Conservation (phyloP, 2,329 filamentous ascomycete species). For the Hypocreales sp. region DNA sequence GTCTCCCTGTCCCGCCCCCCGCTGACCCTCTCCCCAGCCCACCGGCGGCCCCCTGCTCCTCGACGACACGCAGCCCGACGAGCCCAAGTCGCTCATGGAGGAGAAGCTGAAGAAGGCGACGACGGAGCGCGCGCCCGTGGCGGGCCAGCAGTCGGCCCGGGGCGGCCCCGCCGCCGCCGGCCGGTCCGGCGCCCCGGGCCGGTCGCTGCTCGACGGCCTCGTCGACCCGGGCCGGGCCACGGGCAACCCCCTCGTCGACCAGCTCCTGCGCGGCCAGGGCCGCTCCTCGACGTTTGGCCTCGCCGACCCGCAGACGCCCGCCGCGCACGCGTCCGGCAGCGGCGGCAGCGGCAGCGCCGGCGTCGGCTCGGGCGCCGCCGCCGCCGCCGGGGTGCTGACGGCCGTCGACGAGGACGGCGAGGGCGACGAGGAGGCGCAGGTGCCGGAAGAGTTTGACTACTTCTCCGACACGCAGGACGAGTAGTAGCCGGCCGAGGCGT, state of each 20-base stretch:
- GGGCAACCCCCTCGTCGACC: slow-evolving; percentile 21
- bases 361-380: slow-evolving; percentile 39
- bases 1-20: not conserved
- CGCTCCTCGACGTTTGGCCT: slow-evolving; percentile 16
- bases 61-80: slow-evolving; percentile 63
- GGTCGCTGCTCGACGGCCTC: slow-evolving; percentile 20
- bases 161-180: slow-evolving; percentile 15
- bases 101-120: slow-evolving; percentile 79
- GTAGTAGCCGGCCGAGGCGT: slow-evolving; percentile 8
- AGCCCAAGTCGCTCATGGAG: slow-evolving; percentile 70
- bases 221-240: slow-evolving; percentile 16
- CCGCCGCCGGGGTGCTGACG: slow-evolving; percentile 67
- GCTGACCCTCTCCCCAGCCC: slow-evolving; percentile 38
- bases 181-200: slow-evolving; percentile 15
- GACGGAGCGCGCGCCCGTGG: slow-evolving; percentile 44
- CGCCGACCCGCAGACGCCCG: slow-evolving; percentile 13
- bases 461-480: slow-evolving; percentile 41
- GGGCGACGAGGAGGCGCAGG: slow-evolving; percentile 53
- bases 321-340: not conserved
- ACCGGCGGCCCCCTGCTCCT: slow-evolving; percentile 91
- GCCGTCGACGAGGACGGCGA: slow-evolving; percentile 77
- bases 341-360: slow-evolving; percentile 18
- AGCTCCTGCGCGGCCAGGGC: slow-evolving; percentile 25
- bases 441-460: slow-evolving; percentile 65
- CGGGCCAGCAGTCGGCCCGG: slow-evolving; percentile 17